Conservation (phyloP, 768 basidiomycete species). For the Hysterangium stoloniferum region DNA sequence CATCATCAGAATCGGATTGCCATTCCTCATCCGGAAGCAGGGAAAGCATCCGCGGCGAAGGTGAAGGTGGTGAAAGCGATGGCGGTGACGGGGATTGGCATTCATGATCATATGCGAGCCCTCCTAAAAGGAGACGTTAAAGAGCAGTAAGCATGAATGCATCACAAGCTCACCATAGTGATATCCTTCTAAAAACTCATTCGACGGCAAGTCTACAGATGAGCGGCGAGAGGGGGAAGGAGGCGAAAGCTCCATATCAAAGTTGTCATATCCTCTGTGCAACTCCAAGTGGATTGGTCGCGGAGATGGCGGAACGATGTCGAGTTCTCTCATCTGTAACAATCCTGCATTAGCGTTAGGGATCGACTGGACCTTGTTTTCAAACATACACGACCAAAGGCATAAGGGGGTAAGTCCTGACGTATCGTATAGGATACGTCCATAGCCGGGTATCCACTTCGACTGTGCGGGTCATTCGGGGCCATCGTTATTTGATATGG, state of each 20-base stretch:
- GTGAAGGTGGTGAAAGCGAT: not conserved
- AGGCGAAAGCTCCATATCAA: too few relatives aligned
- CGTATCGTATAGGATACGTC: not conserved
- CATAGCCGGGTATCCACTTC: not conserved
- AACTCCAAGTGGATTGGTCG: not conserved
- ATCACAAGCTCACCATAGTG: not conserved
- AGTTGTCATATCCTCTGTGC: not conserved
- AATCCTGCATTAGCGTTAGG: not conserved
- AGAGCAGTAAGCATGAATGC: not conserved
- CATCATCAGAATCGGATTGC: not conserved
- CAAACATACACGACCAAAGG: not conserved
- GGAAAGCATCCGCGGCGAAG: not conserved
- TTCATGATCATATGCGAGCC: not conserved
- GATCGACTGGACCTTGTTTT: too few relatives aligned
- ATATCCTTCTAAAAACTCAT: too few relatives aligned
- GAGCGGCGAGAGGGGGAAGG: too few relatives aligned
- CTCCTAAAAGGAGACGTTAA: not conserved
- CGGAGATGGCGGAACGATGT: not conserved
- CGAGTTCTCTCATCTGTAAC: too few relatives aligned
- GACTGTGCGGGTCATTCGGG: not conserved
- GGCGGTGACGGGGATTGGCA: not conserved
- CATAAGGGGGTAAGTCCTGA: not conserved
- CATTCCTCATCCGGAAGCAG: not conserved
- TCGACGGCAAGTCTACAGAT: not conserved
- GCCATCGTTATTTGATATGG: not conserved